Conservation (phyloP, 1,284 basidiomycete genomes). For the Ustilago vetiveriae region DNA sequence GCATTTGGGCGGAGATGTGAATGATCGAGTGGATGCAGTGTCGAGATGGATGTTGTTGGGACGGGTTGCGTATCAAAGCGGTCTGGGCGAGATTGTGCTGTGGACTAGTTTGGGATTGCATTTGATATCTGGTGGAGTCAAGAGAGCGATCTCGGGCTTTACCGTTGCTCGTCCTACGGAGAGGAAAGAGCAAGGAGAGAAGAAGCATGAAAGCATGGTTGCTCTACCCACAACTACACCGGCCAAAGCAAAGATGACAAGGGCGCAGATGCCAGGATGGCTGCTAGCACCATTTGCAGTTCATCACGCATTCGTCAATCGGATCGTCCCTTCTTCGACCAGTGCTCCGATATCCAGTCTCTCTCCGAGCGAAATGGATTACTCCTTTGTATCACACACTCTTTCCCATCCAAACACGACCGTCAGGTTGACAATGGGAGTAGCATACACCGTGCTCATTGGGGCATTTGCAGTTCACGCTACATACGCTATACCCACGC, state of each 20-base stretch:
- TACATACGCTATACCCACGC: constrained; percentile 10
- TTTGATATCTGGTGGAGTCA: constrained; percentile 29
- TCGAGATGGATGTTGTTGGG: constrained; percentile 58
- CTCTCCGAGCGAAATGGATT: constrained; percentile 58
- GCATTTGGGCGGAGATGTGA: constrained; percentile 22
- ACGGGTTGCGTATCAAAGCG: constrained; percentile 58
- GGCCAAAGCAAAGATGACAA: constrained; percentile 1
- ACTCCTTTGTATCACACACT: constrained; percentile 51
- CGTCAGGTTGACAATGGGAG: constrained; percentile 6
- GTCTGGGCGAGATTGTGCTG: constrained; percentile 48
- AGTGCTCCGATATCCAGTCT: constrained; percentile 35
- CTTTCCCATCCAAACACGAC: constrained; percentile 15
- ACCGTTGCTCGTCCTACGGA: constrained; percentile 4
- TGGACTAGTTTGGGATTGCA: constrained; percentile 50
- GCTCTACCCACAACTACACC: neutral
- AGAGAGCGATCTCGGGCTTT: constrained; percentile 21
- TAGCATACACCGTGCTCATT: constrained; percentile 27
- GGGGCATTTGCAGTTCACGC: constrained; percentile 34
- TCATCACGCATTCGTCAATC: constrained; percentile 51
- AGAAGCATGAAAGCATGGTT: neutral
- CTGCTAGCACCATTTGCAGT: constrained; percentile 40
- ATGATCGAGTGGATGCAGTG: constrained; percentile 32
- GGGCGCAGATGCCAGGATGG: constrained; percentile 31
- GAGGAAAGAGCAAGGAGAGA: neutral
- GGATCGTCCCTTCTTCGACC: constrained; percentile 39